These are phyloP conservation scores for Rhododendron kiyosumense DNA, from an alignment of 148 eudicot genomes.

Conservation along the genomic window DNA sequence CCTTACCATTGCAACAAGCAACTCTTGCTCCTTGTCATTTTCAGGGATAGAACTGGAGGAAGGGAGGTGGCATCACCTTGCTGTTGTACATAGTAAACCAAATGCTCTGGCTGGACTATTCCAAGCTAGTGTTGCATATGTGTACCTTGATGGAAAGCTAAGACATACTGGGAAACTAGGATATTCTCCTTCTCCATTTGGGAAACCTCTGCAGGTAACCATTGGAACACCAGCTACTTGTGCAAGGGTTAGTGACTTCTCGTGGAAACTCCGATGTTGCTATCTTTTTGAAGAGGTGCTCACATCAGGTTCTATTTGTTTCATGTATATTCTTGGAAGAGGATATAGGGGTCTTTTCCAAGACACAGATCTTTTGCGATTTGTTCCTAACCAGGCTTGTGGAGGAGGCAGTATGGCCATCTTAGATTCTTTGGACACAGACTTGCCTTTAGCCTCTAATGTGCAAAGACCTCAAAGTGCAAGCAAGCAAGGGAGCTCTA, in stretches of 20 bases:
- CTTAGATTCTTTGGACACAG: slow-evolving; percentile 88
- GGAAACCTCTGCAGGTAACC: slow-evolving; percentile 89
- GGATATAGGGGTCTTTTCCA: slow-evolving; percentile 99
- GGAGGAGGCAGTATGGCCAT: slow-evolving; percentile 98
- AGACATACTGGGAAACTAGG: slow-evolving; percentile 92
- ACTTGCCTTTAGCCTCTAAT: slow-evolving; percentile 51
- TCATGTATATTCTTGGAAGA: slow-evolving; percentile 98
- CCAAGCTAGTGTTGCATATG: slow-evolving; percentile 96
- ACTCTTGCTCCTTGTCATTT: slow-evolving; percentile 76
- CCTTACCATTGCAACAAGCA: slow-evolving; percentile 90
- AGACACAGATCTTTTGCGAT: slow-evolving; percentile 77
- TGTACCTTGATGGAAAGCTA: slow-evolving; percentile 88
- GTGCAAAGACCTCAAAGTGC: slow-evolving; percentile 66
- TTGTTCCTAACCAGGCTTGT: slow-evolving; percentile 97
- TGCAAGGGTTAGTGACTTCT: slow-evolving; percentile 67
- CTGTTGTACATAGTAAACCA: slow-evolving; percentile 97
- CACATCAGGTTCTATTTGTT: slow-evolving; percentile 80
- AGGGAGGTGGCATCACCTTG: slow-evolving; percentile 98
- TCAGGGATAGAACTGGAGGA: slow-evolving; percentile 89
- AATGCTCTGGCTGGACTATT: slow-evolving; percentile 99
- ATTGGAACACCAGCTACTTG: slow-evolving; percentile 80
- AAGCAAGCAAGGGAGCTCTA: slow-evolving; percentile 53
- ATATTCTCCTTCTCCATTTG: slow-evolving; percentile 95
- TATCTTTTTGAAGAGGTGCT: slow-evolving; percentile 97
- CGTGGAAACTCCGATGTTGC: slow-evolving; percentile 92